Percentiles rank a stretch among this genome's conserved stretches.
Evolutionary conservation across 306 rosid species (phyloP).

Genomic region (Cicer chorassanicum): DNA sequence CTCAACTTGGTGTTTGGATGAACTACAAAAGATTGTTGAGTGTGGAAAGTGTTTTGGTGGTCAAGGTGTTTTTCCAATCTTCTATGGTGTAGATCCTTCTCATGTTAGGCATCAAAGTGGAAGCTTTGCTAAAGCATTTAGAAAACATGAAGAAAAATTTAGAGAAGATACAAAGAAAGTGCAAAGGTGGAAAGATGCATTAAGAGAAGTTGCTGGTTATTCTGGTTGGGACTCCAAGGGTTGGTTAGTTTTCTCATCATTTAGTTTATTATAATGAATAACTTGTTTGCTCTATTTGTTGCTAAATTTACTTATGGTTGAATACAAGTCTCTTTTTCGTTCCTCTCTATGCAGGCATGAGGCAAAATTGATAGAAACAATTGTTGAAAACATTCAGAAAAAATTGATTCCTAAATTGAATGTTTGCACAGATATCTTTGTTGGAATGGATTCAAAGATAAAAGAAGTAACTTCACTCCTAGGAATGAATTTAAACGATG

Average conservation of each 20-base stretch:
- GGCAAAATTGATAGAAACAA: conserved; percentile 42
- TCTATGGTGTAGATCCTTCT: conserved; percentile 49
- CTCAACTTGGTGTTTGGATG: conserved; percentile 50
- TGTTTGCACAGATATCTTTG: conserved; percentile 15
- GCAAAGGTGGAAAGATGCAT: conserved; percentile 45
- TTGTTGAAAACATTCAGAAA: conserved; percentile 30
- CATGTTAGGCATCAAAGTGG: conserved; percentile 49
- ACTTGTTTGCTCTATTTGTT: neutral
- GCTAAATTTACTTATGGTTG: neutral
- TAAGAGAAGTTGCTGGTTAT: conserved; percentile 40
- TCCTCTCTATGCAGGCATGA: conserved; percentile 41
- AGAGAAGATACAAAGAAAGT: conserved; percentile 34
- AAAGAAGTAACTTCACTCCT: conserved; percentile 34
- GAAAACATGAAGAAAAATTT: conserved; percentile 44
- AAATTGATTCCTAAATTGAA: conserved; percentile 38
- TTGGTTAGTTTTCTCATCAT: conserved; percentile 40
- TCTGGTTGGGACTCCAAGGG: conserved; percentile 51
- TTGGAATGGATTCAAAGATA: conserved; percentile 47
- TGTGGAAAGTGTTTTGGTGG: conserved; percentile 31
- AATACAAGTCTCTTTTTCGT: neutral
- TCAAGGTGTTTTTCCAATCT: conserved; percentile 43
- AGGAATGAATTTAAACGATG: neutral
- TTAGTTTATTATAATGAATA: neutral
- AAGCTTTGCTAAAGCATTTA: conserved; percentile 38
- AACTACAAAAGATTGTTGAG: conserved; percentile 48